Evolutionary conservation across 345 rosid genomes (phyloP), one percentile per base, ranked within the genome.

Genomic region (Erysimum cheiranthoides): DNA sequence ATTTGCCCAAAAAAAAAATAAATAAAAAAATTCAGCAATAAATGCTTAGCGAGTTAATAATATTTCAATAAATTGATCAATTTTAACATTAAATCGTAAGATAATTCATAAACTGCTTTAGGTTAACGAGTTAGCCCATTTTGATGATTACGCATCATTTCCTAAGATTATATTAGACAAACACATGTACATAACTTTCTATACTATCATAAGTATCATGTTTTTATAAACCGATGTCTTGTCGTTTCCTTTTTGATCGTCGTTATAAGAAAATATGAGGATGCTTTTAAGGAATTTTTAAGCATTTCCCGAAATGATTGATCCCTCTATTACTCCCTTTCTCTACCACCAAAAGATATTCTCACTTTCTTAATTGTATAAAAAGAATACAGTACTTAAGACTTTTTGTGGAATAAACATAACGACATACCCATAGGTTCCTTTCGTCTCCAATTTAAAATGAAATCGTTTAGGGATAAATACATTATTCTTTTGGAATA

Each of bases 321-420:
- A 16, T 12, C 2, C n/a, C 45, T 52, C 8, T 35, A 27, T 28
- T 50, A 50, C 57, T 17, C 61, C 18, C 28, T 68, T 31, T 75
- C 62, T 50, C 68, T 60, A 60, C 67, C 61, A 30, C 47, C 73
- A 39, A 75, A 58, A 68, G 32, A 59, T 68, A 50, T 69, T 70
- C 69, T 61, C 46, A 18, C 16, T 13, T 59, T 56, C 25, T 10
- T 46, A 8, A 11, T 39, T 1, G 17, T 14, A 14, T 42, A 18
- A 8, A 46, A 11, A 13, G 4, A 3, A 50, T 8, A 17, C 47
- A 31, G 6, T n/a, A n/a, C n/a, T n/a, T n/a, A n/a, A 36, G 5
- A 27, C 62, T 38, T 38, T 50, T 25, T 8, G 61, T 62, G 52
- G 35, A 52, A 47, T 65, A 40, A 47, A 58, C 14, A 47, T 14